phyloP scores from a whole-genome alignment of 2,329 filamentous ascomycete genomes.

The Alternaria novae-zelandiae region DNA sequence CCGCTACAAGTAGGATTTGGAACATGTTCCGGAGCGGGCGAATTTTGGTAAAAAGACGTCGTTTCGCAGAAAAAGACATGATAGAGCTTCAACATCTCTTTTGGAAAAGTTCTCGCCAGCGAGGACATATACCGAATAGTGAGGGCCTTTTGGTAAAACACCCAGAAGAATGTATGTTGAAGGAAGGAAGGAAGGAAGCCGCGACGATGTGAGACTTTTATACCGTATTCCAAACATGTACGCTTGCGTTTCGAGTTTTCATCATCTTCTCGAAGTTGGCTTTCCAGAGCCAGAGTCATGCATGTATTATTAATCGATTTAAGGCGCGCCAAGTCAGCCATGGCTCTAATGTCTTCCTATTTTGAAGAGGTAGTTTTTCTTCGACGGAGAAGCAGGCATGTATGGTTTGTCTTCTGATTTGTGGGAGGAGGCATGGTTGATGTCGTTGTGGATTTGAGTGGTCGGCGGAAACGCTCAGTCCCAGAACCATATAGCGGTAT shows the following conservation, averaged over 20 bases:
- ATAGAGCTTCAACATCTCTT: too few species aligned
- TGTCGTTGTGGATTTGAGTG: too few species aligned
- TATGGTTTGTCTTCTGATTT: fast-evolving
- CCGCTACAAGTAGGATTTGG: too few species aligned
- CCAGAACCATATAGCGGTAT: too few species aligned
- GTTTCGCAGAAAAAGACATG: neutral
- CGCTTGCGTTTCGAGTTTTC: fast-evolving
- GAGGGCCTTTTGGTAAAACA: too few species aligned
- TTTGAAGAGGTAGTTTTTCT: neutral
- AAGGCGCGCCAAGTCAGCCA: neutral
- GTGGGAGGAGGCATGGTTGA: too few species aligned
- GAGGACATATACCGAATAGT: too few species aligned
- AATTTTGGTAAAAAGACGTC: neutral
- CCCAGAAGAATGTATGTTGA: neutral
- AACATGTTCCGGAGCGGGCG: too few species aligned
- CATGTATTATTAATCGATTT: neutral
- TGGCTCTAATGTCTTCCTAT: neutral
- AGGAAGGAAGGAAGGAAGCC: neutral
- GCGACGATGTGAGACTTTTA: neutral
- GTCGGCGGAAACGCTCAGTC: fast-evolving
- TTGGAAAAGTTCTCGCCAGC: neutral
- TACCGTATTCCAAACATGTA: fast-evolving
- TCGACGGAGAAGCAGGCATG: neutral
- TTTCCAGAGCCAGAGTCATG: neutral
- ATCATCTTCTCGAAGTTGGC: too few species aligned